These are phyloP conservation scores for Blastobotrys ciferrii DNA, from an alignment of 1,139 yeast species.

Conservation along the genomic window DNA sequence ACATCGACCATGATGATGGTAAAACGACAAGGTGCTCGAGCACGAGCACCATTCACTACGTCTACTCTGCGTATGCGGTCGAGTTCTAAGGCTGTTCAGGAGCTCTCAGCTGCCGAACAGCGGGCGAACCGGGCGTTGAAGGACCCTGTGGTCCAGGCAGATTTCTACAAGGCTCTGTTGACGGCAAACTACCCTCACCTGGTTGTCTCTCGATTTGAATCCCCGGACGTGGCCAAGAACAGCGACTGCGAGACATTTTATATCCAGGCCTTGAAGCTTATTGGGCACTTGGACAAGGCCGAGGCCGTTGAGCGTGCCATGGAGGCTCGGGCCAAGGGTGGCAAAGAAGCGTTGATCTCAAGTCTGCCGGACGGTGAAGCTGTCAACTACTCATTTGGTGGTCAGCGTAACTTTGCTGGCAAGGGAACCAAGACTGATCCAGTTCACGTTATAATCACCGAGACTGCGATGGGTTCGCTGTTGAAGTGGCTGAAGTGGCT, in stretches of 20 bases:
- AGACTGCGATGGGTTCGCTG: constrained; percentile 70
- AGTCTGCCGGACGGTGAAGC: constrained; percentile 1
- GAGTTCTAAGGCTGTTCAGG: constrained; percentile 10
- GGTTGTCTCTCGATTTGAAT: constrained; percentile 87
- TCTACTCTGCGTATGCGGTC: neutral
- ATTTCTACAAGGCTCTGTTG: constrained; percentile 70
- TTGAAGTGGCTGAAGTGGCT: constrained; percentile 91
- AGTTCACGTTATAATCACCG: constrained; percentile 86
- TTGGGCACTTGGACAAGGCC: constrained; percentile 79
- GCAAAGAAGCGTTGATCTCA: constrained; percentile 8
- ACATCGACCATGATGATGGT: neutral
- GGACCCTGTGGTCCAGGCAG: constrained; percentile 73
- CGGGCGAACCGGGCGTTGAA: constrained; percentile 71
- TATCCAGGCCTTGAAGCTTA: constrained; percentile 70
- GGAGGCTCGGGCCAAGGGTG: constrained; percentile 19
- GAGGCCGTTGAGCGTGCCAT: constrained; percentile 43
- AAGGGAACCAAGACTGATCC: constrained; percentile 58
- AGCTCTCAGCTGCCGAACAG: constrained; percentile 54
- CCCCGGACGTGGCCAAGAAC: constrained; percentile 82
- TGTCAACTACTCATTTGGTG: constrained; percentile 5
- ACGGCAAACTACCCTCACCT: constrained; percentile 86
- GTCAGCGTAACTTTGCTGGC: constrained; percentile 12
- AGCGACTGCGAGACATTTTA: constrained; percentile 76
- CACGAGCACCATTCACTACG: neutral
- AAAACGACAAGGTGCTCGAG: neutral